These are phyloP conservation scores for Sporisorium scitamineum DNA, from an alignment of 1,284 basidiomycete genomes.

Conservation along the genomic window DNA sequence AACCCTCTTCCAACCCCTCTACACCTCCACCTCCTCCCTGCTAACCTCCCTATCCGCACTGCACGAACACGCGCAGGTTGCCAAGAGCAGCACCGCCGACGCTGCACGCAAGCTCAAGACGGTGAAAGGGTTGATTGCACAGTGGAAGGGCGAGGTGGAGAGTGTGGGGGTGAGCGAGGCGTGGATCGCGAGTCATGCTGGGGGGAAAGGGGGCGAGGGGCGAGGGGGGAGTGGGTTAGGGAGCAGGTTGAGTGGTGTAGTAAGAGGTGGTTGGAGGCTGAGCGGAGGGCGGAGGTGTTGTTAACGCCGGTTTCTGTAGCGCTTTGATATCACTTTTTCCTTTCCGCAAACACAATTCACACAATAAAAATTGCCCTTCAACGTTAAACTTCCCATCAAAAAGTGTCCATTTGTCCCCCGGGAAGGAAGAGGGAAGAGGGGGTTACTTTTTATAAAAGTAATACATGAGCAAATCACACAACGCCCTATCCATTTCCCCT, in stretches of 20 bases:
- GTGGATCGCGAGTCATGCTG: conserved; percentile 18
- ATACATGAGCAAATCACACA: conserved; percentile 55
- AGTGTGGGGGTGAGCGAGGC: conserved; percentile 28
- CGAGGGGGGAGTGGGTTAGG: conserved; percentile 17
- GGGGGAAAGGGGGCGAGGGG: background rate
- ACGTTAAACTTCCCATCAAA: too few species aligned
- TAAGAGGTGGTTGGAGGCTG: conserved; percentile 18
- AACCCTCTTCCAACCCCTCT: conserved; percentile 15
- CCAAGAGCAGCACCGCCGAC: conserved; percentile 32
- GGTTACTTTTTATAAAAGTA: conserved; percentile 44
- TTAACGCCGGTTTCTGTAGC: conserved; percentile 25
- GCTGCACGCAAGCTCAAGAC: conserved; percentile 39
- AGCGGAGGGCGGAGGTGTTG: conserved; percentile 18
- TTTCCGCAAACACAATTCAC: background rate
- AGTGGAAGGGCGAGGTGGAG: conserved; percentile 43
- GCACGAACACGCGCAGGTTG: conserved; percentile 55
- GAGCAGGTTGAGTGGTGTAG: conserved; percentile 31
- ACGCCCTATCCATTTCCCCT: conserved; percentile 1
- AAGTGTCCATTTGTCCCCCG: too few species aligned
- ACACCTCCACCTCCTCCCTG: conserved; percentile 25
- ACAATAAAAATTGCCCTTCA: too few species aligned
- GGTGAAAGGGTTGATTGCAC: conserved; percentile 24
- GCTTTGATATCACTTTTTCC: background rate
- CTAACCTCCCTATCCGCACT: conserved; percentile 16
- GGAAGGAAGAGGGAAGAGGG: too few species aligned